Evolutionary conservation across 805 yeast species (phyloP).

Genomic region (Saccharomycopsis sp.): DNA sequence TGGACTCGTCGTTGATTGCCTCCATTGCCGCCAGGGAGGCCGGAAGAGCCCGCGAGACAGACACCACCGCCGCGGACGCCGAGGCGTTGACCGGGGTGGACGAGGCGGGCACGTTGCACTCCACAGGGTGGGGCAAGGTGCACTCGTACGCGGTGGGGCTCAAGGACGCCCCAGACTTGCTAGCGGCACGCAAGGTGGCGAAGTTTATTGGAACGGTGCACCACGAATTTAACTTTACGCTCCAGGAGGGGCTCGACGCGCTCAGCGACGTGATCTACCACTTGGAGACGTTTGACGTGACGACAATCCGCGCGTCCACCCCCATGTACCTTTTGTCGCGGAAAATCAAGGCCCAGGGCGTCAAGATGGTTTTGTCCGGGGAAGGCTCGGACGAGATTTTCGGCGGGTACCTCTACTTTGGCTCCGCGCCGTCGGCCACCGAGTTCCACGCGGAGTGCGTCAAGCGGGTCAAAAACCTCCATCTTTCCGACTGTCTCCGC

Average conservation of each 20-base stretch:
- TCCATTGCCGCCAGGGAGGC: constrained; percentile 97
- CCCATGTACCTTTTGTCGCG: constrained; percentile 96
- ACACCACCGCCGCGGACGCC: constrained; percentile 30
- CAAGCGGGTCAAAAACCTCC: constrained; percentile 93
- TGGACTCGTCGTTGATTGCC: constrained; percentile 94
- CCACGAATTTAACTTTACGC: constrained; percentile 95
- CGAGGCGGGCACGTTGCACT: constrained; percentile 74
- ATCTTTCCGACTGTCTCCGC: constrained; percentile 93
- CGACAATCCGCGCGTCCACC: constrained; percentile 97
- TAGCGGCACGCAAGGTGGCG: constrained; percentile 96
- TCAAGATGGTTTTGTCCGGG: constrained; percentile 97
- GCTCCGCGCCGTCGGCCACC: constrained; percentile 85
- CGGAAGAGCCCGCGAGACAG: constrained; percentile 52
- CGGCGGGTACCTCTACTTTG: constrained; percentile 97
- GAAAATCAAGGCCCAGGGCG: constrained; percentile 99
- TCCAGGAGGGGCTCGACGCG: constrained; percentile 95
- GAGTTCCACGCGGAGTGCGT: constrained; percentile 97
- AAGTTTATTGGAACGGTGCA: constrained; percentile 93
- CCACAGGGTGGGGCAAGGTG: constrained; percentile 69
- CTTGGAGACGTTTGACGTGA: constrained; percentile 96
- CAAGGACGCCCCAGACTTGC: constrained; percentile 95
- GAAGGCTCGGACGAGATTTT: constrained; percentile 99
- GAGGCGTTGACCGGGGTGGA: constrained; percentile 80
- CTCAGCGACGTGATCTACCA: constrained; percentile 90
- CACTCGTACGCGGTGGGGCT: constrained; percentile 97